Evolutionary conservation across 139 green algal genomes (phyloP), one percentile per base, ranked within the genome.

Genomic region (Pleodorina starrii): DNA sequence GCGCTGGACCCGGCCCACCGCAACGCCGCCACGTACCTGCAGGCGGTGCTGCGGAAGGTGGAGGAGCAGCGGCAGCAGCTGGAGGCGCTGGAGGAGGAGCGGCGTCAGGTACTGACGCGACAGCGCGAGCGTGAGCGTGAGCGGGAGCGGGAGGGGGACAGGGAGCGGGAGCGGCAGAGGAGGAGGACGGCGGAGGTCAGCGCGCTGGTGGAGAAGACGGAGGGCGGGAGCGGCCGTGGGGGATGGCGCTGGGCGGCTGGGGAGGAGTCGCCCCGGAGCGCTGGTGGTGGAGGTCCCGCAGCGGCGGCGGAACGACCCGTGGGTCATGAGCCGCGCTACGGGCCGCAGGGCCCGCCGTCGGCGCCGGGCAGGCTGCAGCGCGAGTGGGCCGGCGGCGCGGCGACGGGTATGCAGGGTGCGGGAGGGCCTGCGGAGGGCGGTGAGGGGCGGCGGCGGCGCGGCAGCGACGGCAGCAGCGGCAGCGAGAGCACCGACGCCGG

Each of bases 21-120:
- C 46, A 88, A 88, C 83, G 83, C 83, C 19, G 68, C 46, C 44
- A n/a, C 32, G 10, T 88, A 88, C 46, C 69, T 88, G 66, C 66
- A 69, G 1, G 83, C 63, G 29, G 68, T 88, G 5, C 68, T 87
- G 60, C 59, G 59, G 16, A 29, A 78, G 5, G 81, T 50, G 42
- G 60, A 35, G 16, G 81, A 87, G 81, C 81, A 63, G 60, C 27
- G 16, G 80, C 42, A 40, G 40, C 57, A 87, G n/a, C 40, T 68
- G 59, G 60, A 87, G 29, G 40, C 29, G 43, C 44, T 78, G 81
- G 81, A 87, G 81, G 42, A 50, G 60, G 81, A 87, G 81, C 57
- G 77, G 5, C 48, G 38, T 1, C 6, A 27, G 19, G n/a, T n/a
- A 17, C 48, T 84, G n/a, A n/a, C 2, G 51, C 35, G 51, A 10